These are phyloP conservation scores for Pichia ethanolica DNA, from an alignment of 805 yeast species.

Conservation along the genomic window DNA sequence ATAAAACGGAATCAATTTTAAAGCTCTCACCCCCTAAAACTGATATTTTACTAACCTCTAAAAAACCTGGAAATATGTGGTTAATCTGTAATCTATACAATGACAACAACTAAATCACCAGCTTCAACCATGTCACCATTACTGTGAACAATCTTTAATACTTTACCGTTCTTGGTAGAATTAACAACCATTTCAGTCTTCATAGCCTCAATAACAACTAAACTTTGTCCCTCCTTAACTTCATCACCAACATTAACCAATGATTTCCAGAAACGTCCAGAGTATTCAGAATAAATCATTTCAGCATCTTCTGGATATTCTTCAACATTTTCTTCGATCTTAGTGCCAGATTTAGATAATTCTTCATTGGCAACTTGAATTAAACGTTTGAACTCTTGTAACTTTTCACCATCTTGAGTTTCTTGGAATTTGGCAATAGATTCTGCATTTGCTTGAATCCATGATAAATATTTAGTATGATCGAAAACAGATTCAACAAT, in stretches of 20 bases:
- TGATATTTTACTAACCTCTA: too few relatives aligned
- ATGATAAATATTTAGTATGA: conserved; percentile 65
- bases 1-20: not conserved
- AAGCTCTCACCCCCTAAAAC: conserved; percentile 5
- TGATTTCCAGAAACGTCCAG: conserved; percentile 97
- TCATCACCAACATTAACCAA: conserved; percentile 70
- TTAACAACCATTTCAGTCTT: conserved; percentile 92
- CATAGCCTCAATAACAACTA: conserved; percentile 94
- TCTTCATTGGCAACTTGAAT: conserved; percentile 79
- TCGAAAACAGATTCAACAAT: conserved; percentile 75
- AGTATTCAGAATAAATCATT: conserved; percentile 84
- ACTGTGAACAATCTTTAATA: conserved; percentile 61
- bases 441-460: conserved; percentile 67
- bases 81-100: conserved; percentile 1
- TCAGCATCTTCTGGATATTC: conserved; percentile 72
- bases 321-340: conserved; percentile 38
- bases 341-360: conserved; percentile 46
- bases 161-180: conserved; percentile 66
- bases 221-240: conserved; percentile 68
- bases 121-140: conserved; percentile 97
- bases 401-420: conserved; percentile 69
- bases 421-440: conserved; percentile 65
- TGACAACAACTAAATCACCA: conserved; percentile 87
- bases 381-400: conserved; percentile 77
- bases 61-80: not conserved